Base-by-base conservation (phyloP, 257 asterid genomes). In the Solanum commersonii region DNA sequence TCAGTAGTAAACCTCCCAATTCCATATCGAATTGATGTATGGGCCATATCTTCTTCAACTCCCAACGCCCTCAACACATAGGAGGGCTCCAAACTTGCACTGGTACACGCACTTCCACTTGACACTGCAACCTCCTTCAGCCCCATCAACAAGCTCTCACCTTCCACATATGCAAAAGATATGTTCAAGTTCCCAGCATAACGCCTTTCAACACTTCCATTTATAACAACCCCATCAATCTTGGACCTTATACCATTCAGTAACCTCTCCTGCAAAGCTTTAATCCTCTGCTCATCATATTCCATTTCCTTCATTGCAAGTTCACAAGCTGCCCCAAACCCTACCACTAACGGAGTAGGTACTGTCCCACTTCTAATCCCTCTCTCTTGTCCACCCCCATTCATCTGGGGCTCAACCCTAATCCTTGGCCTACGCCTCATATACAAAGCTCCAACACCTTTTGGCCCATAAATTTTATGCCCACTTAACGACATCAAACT, bases 301-400 rank as follows among this genome's bases (percentile, higher is more conserved):
- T 93, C 98, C 99, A 96, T 96, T 85, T 97, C 99, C 92, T 95
- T 95, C 97, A 86, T 94, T 4, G 99, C 98, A 40, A 96, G 65
- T 90, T 97, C 99, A 76, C 99, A 96, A 0, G 99, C 98, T 46
- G 96, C 95, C 5, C 99, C 99, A 84, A 97, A 96, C 44, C 99
- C 99, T 3, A 97, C 99, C 60, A 94, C 99, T 91, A 97, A 88
- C 0, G 99, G 98, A 2, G 99, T 93, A 1, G 99, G 99, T 67
- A 96, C 98, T 1, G 99, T 97, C 77, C 99, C 99, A 72, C 99
- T 97, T 91, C 99, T 92, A 42, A 97, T 96, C 74, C 99, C 99
- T 87, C 99, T 95, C 92, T 97, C 99, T 68, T 97, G 99, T 34
- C 99, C 99, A 70, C 99, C 99, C 4, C 99, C 99, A 87, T 93